Evolutionary conservation across 176 grass and related monocot genomes (phyloP), one percentile per base, ranked within the genome.

Genomic region (Zoysia japonica): DNA sequence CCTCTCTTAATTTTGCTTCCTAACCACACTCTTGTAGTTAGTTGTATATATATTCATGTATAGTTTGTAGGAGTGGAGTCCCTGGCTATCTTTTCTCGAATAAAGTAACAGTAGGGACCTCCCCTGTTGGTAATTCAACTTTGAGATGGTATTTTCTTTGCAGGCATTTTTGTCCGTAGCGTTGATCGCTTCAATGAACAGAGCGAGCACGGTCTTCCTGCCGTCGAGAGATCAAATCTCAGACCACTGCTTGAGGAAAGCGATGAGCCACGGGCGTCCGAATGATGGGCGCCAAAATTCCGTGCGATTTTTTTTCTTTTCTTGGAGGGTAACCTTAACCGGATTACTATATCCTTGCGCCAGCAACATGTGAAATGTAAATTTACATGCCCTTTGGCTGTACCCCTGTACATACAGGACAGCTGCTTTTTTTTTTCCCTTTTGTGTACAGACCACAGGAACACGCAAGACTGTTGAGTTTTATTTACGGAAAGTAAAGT

Each of bases 131-230:
- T 28, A 28, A 10, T 56, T 61, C 0, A 61, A 48, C 37, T 65
- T 49, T 66, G 67, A 52, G 42, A 73, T 77, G 47, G 61, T 84
- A 14, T 53, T 67, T 67, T 84, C 17, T 75, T 61, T 79, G 79
- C 84, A 99, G 96, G 86, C 48, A 93, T 99, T 83, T 95, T 93
- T 89, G 57, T 95, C 65, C 84, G 67, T 42, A 99, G 92, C 3
- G 87, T 97, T 11, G 96, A 99, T 76, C 85, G 86, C 54, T 99
- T 88, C 64, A 81, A 88, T 13, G 92, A 94, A 70, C 71, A 84
- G 47, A 89, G 81, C 2, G 88, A 94, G 68, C 78, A 91, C 49
- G 71, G 7, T 35, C 5, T 86, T 55, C 81, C 78, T 72, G 77
- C 74, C 2, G 68, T 74, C 4, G 85, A 92, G 64, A 94, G 89